A percentile compares a stretch with the other conserved stretches of the same genome.
phyloP scores from a whole-genome alignment of 2,329 filamentous ascomycete genomes.

The Stemphylium vesicarium region DNA sequence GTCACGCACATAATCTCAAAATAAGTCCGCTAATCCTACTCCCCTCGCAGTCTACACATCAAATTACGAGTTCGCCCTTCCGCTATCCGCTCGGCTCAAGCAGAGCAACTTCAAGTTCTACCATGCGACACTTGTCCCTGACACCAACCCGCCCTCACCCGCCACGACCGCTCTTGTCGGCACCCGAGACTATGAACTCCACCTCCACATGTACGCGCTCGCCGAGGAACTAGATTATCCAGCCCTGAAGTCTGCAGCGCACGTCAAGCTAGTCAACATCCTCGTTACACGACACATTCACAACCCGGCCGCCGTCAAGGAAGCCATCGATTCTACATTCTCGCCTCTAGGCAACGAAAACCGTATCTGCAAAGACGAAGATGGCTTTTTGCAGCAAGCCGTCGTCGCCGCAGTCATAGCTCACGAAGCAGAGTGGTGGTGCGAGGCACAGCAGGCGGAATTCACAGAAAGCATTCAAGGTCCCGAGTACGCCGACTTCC shows the following conservation, averaged over 20 bases:
- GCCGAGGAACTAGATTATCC: conserved; percentile 15
- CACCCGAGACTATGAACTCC: conserved; percentile 9
- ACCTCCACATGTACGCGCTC: conserved; percentile 20
- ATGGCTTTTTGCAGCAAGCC: conserved; percentile 5
- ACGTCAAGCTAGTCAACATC: conserved; percentile 2
- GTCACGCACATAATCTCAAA: background rate
- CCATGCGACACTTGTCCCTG: conserved; percentile 1
- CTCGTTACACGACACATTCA: background rate
- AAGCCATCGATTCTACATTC: conserved; percentile 2
- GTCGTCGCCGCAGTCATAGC: conserved; percentile 1
- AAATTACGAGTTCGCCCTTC: conserved; percentile 10
- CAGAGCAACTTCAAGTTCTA: conserved; percentile 8
- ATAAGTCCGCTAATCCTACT: background rate
- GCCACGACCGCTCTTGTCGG: conserved; percentile 3
- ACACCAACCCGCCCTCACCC: background rate
- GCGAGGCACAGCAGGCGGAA: background rate
- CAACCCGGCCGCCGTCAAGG: background rate
- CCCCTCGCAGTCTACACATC: conserved; percentile 15
- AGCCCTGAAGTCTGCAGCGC: conserved; percentile 4
- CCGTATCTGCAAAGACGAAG: conserved; percentile 10
- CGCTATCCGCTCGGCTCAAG: background rate
- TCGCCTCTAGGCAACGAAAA: background rate
- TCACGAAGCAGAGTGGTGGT: background rate
- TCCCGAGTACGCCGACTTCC: conserved; percentile 4
- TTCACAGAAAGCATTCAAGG: background rate